Conservation (phyloP, 192 early-diverging fungal species). For the Coemansia sp. region DNA sequence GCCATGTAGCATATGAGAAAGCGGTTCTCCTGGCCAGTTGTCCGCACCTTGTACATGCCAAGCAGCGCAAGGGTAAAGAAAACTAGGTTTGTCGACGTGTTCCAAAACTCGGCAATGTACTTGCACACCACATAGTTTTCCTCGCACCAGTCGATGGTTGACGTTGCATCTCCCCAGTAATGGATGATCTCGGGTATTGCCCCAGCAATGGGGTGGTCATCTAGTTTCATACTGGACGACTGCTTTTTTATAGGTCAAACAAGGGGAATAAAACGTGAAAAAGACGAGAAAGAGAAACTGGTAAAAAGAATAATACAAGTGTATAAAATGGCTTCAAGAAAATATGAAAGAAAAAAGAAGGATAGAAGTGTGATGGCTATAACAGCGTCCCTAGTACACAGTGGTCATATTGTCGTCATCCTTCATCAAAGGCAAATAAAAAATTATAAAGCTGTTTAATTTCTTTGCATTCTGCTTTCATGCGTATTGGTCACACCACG, state of each 20-base stretch:
- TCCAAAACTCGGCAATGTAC: conserved; percentile 81
- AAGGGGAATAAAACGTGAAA: background rate
- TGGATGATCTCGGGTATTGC: conserved; percentile 4
- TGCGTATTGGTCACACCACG: too few species aligned
- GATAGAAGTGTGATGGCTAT: background rate
- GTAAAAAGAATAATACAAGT: background rate
- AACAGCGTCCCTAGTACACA: background rate
- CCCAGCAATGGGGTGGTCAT: conserved; percentile 9
- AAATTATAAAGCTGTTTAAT: background rate
- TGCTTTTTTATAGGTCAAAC: background rate
- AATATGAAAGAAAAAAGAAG: background rate
- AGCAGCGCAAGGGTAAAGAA: conserved; percentile 63
- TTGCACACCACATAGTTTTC: conserved; percentile 70
- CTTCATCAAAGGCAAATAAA: background rate
- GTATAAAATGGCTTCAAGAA: background rate
- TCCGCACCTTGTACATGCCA: conserved; percentile 59
- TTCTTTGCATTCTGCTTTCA: too few species aligned
- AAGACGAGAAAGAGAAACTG: background rate
- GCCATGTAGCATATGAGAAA: conserved; percentile 60
- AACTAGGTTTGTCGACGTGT: conserved; percentile 68
- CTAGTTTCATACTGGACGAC: conserved; percentile 17
- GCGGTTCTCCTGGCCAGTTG: conserved; percentile 55
- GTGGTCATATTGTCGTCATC: background rate
- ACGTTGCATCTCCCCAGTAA: conserved; percentile 62
- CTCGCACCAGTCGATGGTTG: conserved; percentile 57